Evolutionary conservation across 345 rosid species (phyloP).

Genomic region (Populus davidiana): DNA sequence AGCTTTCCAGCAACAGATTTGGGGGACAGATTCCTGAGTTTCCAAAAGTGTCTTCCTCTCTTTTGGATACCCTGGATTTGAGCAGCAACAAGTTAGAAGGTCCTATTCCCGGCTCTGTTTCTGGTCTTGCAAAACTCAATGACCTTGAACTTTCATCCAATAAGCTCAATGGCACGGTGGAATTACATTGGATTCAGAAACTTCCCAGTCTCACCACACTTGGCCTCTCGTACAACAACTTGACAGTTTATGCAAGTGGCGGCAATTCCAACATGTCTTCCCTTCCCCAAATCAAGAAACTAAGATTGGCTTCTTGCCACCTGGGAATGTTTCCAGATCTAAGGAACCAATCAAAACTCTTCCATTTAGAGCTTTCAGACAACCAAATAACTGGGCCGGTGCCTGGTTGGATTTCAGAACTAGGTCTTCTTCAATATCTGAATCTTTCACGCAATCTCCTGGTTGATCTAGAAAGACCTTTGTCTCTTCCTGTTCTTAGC

Average conservation of each 20-base stretch:
- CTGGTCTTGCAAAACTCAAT: constrained; percentile 19
- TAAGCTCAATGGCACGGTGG: constrained; percentile 38
- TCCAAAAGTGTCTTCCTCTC: neutral
- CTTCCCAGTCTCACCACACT: constrained; percentile 26
- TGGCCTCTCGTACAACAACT: constrained; percentile 39
- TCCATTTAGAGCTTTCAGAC: constrained; percentile 35
- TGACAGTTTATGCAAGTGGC: constrained; percentile 16
- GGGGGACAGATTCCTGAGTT: constrained; percentile 4
- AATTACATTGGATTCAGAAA: constrained; percentile 15
- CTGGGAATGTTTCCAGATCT: constrained; percentile 34
- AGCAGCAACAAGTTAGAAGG: constrained; percentile 42
- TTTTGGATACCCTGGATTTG: constrained; percentile 34
- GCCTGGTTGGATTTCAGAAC: constrained; percentile 44
- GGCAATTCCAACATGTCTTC: neutral
- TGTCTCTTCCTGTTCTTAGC: neutral
- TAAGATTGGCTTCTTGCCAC: constrained; percentile 49
- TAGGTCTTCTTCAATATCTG: neutral
- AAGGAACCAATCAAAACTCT: constrained; percentile 9
- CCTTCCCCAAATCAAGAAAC: constrained; percentile 12
- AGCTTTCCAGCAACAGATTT: constrained; percentile 33
- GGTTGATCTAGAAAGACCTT: constrained; percentile 9
- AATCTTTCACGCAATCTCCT: constrained; percentile 23
- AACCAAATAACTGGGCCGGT: constrained; percentile 39
- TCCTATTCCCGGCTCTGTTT: constrained; percentile 9
- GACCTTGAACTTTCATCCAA: constrained; percentile 39